Conservation (phyloP, 2,329 filamentous ascomycete genomes). For the Ceratocystis albifundus region DNA sequence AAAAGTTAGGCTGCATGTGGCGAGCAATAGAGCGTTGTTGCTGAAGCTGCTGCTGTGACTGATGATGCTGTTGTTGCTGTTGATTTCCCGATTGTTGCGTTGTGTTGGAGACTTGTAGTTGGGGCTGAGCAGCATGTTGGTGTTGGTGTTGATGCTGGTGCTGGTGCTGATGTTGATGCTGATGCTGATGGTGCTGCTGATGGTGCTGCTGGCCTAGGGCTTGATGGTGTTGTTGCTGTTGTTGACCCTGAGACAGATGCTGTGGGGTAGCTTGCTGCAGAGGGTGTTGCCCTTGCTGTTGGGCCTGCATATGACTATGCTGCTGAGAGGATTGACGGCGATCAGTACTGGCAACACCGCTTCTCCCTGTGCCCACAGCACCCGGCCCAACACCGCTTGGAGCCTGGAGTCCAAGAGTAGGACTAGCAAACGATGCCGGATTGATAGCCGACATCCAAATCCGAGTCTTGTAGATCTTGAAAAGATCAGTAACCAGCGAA, state of each 20-base stretch:
- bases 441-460: slow-evolving; percentile 99
- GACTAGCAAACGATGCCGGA: slow-evolving; percentile 83
- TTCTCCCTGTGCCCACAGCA: slow-evolving; percentile 48
- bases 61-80: slow-evolving; percentile 25
- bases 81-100: slow-evolving; percentile 31
- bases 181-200: slow-evolving; percentile 8
- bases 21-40: neutral
- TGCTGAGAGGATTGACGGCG: slow-evolving; percentile 36
- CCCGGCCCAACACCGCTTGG: slow-evolving; percentile 56
- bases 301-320: slow-evolving; percentile 33
- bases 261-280: slow-evolving; percentile 26
- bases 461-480: slow-evolving; percentile 98
- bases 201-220: neutral
- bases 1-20: slow-evolving; percentile 5
- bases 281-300: slow-evolving; percentile 26
- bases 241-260: slow-evolving; percentile 15
- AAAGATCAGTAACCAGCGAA: slow-evolving; percentile 87
- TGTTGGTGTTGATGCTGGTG: slow-evolving; percentile 6
- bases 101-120: neutral
- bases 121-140: neutral
- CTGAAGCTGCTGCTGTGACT: slow-evolving; percentile 23
- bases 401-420: slow-evolving; percentile 58
- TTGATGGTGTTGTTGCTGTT: slow-evolving; percentile 8
- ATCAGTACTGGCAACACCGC: slow-evolving; percentile 36
- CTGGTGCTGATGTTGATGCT: neutral